Conservation (phyloP, 23 red algal species). For the Gracilaria gracilis region DNA sequence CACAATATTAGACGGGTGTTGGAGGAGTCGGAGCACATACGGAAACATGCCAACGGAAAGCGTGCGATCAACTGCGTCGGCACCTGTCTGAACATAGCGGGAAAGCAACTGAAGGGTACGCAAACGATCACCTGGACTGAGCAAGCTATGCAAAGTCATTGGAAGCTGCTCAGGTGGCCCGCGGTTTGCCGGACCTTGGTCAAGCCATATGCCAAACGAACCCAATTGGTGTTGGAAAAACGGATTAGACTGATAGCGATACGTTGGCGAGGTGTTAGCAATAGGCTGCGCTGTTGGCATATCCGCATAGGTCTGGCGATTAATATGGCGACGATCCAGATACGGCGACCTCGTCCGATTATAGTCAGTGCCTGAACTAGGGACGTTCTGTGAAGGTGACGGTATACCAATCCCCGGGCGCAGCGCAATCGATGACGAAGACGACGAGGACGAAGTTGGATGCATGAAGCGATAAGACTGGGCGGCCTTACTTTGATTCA, state of each 20-base stretch:
- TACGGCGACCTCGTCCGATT: not conserved
- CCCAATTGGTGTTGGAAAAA: constrained; percentile 96
- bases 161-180: constrained; percentile 93
- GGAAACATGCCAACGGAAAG: constrained; percentile 98
- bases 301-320: not conserved
- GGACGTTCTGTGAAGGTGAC: constrained; percentile 1
- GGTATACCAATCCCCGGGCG: constrained; percentile 8
- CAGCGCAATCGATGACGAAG: not conserved
- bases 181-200: constrained; percentile 79
- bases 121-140: constrained; percentile 78
- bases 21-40: constrained; percentile 85
- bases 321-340: not conserved
- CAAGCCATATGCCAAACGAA: constrained; percentile 93
- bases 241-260: constrained; percentile 38
- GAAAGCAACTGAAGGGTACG: constrained; percentile 88
- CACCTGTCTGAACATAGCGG: constrained; percentile 87
- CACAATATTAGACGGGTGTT: constrained; percentile 55
- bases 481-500: constrained; percentile 21
- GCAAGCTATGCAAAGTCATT: constrained; percentile 88
- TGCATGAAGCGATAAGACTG: constrained; percentile 21
- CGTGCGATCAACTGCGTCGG: constrained; percentile 79
- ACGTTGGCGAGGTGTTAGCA: not conserved
- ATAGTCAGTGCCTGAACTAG: not conserved
- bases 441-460: constrained; percentile 21
- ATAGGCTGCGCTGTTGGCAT: not conserved